Evolutionary conservation across 306 rosid genomes (phyloP).

Genomic region (Medicago lupulina): DNA sequence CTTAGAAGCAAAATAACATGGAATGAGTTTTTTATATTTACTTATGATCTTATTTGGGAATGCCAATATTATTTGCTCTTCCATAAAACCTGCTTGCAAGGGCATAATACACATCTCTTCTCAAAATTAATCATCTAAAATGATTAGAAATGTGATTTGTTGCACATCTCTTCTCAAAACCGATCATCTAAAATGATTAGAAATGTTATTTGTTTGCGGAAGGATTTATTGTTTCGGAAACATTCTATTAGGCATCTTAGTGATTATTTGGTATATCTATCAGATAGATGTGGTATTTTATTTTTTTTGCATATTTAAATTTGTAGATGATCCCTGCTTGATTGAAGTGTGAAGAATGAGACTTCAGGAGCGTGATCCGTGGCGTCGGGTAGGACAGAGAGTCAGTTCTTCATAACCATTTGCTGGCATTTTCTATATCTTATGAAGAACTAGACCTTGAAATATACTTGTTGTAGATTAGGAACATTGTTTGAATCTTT

Average conservation of each 20-base stretch:
- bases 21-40: background rate
- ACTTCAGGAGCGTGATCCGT: conserved; percentile 23
- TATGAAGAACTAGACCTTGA: too few relatives aligned
- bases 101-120: conserved; percentile 2
- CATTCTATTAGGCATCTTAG: conserved; percentile 7
- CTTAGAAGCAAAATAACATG: conserved; percentile 9
- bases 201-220: conserved; percentile 25
- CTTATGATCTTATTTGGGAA: conserved; percentile 11
- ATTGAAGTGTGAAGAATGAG: conserved; percentile 43
- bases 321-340: conserved; percentile 63
- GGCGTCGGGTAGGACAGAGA: too few relatives aligned
- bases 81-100: conserved; percentile 4
- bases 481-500: too few relatives aligned
- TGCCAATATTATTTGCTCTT: conserved; percentile 24
- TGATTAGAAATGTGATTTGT: conserved; percentile 34
- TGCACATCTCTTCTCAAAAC: conserved; percentile 14
- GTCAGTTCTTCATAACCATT: too few relatives aligned
- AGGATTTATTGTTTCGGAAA: conserved; percentile 29
- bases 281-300: conserved; percentile 8
- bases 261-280: conserved; percentile 5
- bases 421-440: too few relatives aligned
- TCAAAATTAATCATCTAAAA: conserved; percentile 22
- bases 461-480: too few relatives aligned
- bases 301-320: conserved; percentile 16
- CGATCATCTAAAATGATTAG: conserved; percentile 24